Evolutionary conservation across 2,329 filamentous ascomycete genomes (phyloP).

Genomic region (Paraconiothyrium brasiliense): DNA sequence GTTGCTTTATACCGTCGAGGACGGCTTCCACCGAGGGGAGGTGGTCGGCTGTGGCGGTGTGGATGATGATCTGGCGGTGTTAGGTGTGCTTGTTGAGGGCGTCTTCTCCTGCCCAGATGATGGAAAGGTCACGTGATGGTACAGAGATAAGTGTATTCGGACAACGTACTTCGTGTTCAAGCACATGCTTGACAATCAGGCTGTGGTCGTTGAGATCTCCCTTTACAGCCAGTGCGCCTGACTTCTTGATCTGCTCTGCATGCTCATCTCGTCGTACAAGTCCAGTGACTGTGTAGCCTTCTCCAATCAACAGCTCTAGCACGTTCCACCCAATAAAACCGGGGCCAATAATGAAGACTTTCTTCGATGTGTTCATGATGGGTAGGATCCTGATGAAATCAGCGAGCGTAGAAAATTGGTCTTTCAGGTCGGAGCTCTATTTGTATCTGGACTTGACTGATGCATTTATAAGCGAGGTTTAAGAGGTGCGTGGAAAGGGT

Average conservation of each 20-base stretch:
- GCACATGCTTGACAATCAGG: slow-evolving; percentile 50
- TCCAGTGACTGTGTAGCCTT: slow-evolving; percentile 55
- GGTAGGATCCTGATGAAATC: not conserved
- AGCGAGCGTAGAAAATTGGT: not conserved
- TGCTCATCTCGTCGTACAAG: slow-evolving; percentile 54
- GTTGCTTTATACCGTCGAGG: slow-evolving; percentile 54
- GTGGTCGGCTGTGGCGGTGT: slow-evolving; percentile 62
- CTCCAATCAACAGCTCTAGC: slow-evolving; percentile 54
- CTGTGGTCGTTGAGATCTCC: slow-evolving; percentile 55
- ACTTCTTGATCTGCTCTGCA: slow-evolving; percentile 47
- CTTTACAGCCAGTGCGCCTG: slow-evolving; percentile 50
- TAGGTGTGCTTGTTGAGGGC: not conserved
- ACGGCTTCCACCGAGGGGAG: slow-evolving; percentile 57
- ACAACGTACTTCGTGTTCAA: slow-evolving; percentile 45
- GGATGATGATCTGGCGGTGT: slow-evolving; percentile 47
- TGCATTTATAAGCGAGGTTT: not conserved
- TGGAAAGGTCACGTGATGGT: not conserved
- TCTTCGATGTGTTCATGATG: slow-evolving; percentile 22
- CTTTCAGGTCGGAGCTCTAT: not conserved
- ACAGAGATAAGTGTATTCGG: no score
- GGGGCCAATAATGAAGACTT: slow-evolving; percentile 57
- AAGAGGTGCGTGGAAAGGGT: not conserved
- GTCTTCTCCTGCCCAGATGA: not conserved
- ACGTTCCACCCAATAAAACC: slow-evolving; percentile 61
- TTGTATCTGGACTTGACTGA: not conserved